Percentiles rank a stretch among this genome's conserved stretches.
phyloP scores from a whole-genome alignment of 2,329 filamentous ascomycete genomes.

The Aspergillus phoenicis region DNA sequence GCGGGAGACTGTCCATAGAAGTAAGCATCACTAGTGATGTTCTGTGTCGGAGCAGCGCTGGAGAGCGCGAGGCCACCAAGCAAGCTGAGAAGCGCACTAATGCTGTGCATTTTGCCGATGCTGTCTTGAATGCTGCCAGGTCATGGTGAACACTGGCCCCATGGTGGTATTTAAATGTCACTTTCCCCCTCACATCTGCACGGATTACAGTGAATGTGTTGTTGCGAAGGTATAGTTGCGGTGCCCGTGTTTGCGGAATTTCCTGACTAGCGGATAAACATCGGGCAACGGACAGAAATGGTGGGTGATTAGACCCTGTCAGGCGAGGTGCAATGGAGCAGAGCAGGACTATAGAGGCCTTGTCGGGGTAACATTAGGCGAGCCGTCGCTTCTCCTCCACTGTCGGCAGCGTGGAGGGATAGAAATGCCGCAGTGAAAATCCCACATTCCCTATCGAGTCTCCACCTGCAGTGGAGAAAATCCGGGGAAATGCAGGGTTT shows the following conservation, averaged over 20 bases:
- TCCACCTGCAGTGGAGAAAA: not conserved
- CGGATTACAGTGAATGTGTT: not conserved
- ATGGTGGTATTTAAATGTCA: slow-evolving; percentile 2
- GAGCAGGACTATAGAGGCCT: not conserved
- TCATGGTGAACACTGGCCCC: not conserved
- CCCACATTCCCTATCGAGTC: not conserved
- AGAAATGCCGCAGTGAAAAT: not conserved
- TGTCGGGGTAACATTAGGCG: not conserved
- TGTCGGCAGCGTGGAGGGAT: not conserved
- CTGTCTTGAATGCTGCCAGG: not conserved
- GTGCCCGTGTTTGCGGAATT: not conserved
- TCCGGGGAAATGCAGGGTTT: not conserved
- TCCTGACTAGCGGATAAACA: slow-evolving; percentile 1
- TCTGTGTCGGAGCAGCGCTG: slow-evolving; percentile 18
- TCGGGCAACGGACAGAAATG: not conserved
- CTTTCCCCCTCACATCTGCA: not conserved
- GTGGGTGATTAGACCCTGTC: not conserved
- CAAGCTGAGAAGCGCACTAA: slow-evolving; percentile 6
- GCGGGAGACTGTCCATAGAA: slow-evolving; percentile 31
- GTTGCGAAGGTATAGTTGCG: not conserved
- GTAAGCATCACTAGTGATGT: slow-evolving; percentile 26
- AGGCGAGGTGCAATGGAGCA: not conserved
- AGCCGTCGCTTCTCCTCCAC: not conserved
- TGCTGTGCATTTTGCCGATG: slow-evolving; percentile 8
- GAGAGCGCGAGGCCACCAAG: slow-evolving; percentile 13